These are phyloP conservation scores for Gracilaria vermiculophylla DNA, from an alignment of 23 red algal species.

Conservation along the genomic window DNA sequence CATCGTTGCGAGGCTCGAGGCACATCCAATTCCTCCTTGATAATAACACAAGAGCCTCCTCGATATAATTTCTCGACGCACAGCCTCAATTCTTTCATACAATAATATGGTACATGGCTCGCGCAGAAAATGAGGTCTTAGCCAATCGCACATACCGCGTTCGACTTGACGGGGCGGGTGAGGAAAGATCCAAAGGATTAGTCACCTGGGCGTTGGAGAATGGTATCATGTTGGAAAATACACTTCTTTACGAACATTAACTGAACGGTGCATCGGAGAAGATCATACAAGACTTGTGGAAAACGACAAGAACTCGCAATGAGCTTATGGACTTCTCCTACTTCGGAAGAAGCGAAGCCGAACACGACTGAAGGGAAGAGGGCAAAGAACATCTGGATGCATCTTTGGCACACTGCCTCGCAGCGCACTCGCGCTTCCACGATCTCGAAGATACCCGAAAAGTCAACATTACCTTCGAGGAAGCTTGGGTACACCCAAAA, in stretches of 20 bases:
- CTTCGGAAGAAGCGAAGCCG: neutral
- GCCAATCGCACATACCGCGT: neutral
- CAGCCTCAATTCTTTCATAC: neutral
- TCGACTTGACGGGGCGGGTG: constrained; percentile 8
- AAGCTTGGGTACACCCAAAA: neutral
- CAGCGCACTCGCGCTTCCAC: neutral
- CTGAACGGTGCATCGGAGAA: neutral
- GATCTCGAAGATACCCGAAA: neutral
- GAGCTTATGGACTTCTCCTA: neutral
- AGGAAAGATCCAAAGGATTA: neutral
- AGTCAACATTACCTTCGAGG: neutral
- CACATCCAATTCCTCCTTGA: constrained; percentile 16
- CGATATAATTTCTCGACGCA: constrained; percentile 4
- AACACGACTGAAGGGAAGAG: neutral
- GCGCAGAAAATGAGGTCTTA: neutral
- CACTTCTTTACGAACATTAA: neutral
- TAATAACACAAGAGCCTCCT: neutral
- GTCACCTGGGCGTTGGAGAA: neutral
- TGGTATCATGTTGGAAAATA: constrained; percentile 9
- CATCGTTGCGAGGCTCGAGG: neutral
- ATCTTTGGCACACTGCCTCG: neutral
- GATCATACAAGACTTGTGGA: constrained; percentile 18
- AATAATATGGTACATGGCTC: constrained; percentile 14
- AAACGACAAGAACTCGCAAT: neutral
- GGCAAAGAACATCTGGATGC: constrained; percentile 2